Evolutionary conservation across 352 stramenopile species (phyloP), one percentile per base, ranked within the genome.

Genomic region (Pythium rhizo-oryzae): DNA sequence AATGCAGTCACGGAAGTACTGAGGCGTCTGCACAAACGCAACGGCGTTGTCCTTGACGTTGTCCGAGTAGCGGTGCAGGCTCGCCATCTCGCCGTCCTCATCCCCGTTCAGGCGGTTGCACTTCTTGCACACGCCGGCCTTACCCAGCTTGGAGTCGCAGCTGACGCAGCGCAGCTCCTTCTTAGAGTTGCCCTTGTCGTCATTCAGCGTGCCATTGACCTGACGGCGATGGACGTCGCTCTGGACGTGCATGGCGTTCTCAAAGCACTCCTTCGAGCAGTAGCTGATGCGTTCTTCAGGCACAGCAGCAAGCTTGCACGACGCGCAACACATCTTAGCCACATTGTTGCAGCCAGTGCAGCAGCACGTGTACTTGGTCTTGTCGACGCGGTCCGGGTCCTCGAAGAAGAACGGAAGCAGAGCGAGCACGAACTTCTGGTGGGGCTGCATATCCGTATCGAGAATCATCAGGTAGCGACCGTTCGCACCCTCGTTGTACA

Each of bases 401-500:
- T 91, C 81, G 30, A 93, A 93, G 75, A 93, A 93, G 69, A 93
- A 93, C 8, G 85, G 85, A 11, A 93, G 70, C 25, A 81, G 90
- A 16, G 83, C 83, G 8, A 93, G 65, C 55, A 93, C 66, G 43
- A 92, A 93, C 74, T 92, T 93, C 19, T 76, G 71, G 61, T 93
- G 81, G 46, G 85, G 85, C 67, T 93, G 84, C 87, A 96, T 96
- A 46, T 94, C 87, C 19, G 81, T 92, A 73, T 96, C 85, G 4
- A 94, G 64, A 55, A 96, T 93, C 25, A 96, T 79, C 8, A 92
- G 58, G 74, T 94, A 93, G 43, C 84, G 82, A 23, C 87, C 85
- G 58, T 82, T 93, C 18, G 85, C 82, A 23, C 85, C 85, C 66
- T 96, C 87, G 68, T 96, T 93, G 79, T 93, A 92, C 53, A 93